A percentile compares a stretch with the other conserved stretches of the same genome.
Conservation (phyloP, 1,284 basidiomycete species). For the Mycena sp. region DNA sequence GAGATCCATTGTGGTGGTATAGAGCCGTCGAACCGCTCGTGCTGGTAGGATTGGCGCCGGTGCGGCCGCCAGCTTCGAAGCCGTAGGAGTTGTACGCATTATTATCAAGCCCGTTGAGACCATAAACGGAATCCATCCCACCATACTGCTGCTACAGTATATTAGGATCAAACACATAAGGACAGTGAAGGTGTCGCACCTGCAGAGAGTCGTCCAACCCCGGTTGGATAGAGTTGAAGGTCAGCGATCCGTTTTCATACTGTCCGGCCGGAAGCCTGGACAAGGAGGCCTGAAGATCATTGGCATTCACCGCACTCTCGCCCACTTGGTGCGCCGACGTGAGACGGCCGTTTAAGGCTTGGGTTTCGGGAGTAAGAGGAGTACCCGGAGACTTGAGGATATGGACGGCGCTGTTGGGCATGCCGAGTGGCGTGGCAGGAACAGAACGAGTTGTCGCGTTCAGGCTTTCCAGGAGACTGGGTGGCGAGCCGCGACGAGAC, state of each 20-base stretch:
- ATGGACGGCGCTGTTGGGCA: slow-evolving; percentile 58
- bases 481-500: slow-evolving; percentile 79
- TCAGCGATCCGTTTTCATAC: slow-evolving; percentile 61
- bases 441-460: slow-evolving; percentile 75
- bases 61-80: slow-evolving; percentile 62
- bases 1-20: slow-evolving; percentile 81
- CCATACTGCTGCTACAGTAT: slow-evolving; percentile 57
- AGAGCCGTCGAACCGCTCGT: slow-evolving; percentile 80
- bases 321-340: slow-evolving; percentile 44
- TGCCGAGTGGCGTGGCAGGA: slow-evolving; percentile 76
- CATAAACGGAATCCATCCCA: slow-evolving; percentile 66
- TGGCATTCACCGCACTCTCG: slow-evolving; percentile 56
- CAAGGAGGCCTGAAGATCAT: slow-evolving; percentile 74
- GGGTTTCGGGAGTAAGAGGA: slow-evolving; percentile 69
- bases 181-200: slow-evolving; percentile 46
- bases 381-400: slow-evolving; percentile 75
- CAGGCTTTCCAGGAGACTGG: slow-evolving; percentile 65
- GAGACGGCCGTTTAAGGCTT: slow-evolving; percentile 67
- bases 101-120: slow-evolving; percentile 60
- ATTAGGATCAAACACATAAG: slow-evolving; percentile 25
- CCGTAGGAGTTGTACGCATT: slow-evolving; percentile 72
- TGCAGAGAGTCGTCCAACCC: slow-evolving; percentile 61
- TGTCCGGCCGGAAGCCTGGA: slow-evolving; percentile 70
- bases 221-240: slow-evolving; percentile 62
- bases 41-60: slow-evolving; percentile 52